phyloP scores from a whole-genome alignment of 2,329 filamentous ascomycete genomes.

The Penicillium griseofulvum region DNA sequence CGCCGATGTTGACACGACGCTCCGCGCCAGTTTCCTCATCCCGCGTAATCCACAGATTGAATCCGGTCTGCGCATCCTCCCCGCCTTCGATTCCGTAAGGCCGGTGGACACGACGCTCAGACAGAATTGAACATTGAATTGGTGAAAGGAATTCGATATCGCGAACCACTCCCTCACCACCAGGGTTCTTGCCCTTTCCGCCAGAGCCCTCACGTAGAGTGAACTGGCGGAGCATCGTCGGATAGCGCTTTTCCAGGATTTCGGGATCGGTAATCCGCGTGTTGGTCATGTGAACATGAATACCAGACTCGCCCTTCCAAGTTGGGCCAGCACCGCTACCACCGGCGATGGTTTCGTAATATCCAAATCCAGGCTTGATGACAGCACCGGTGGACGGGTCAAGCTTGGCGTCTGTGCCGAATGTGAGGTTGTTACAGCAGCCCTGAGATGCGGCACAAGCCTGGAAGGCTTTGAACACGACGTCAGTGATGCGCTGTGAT shows the following conservation, averaged over 20 bases:
- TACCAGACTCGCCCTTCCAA: constrained; percentile 74
- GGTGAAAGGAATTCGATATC: constrained; percentile 84
- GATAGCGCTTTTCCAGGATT: constrained; percentile 77
- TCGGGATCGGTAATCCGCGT: constrained; percentile 82
- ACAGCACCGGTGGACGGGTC: constrained; percentile 52
- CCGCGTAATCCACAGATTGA: constrained; percentile 83
- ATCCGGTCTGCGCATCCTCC: constrained; percentile 70
- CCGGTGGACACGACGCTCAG: constrained; percentile 70
- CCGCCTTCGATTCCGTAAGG: constrained; percentile 85
- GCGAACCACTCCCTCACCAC: constrained; percentile 73
- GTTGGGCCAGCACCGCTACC: constrained; percentile 72
- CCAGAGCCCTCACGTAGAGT: constrained; percentile 63
- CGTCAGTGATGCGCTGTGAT: constrained; percentile 75
- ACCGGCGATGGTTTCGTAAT: constrained; percentile 84
- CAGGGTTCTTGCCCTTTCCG: constrained; percentile 64
- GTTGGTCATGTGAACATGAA: constrained; percentile 86
- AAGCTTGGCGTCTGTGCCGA: constrained; percentile 70
- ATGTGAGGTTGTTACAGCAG: constrained; percentile 81
- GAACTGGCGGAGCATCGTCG: constrained; percentile 72
- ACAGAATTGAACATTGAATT: constrained; percentile 76
- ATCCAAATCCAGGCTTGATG: constrained; percentile 72
- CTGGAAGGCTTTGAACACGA: constrained; percentile 75
- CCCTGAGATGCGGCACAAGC: constrained; percentile 78
- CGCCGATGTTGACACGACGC: constrained; percentile 58
- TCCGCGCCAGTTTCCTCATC: constrained; percentile 57